Percentiles rank a stretch among this genome's conserved stretches.
These are phyloP conservation scores for Chalciporus chontae DNA, from an alignment of 768 basidiomycete genomes.

Conservation along the genomic window DNA sequence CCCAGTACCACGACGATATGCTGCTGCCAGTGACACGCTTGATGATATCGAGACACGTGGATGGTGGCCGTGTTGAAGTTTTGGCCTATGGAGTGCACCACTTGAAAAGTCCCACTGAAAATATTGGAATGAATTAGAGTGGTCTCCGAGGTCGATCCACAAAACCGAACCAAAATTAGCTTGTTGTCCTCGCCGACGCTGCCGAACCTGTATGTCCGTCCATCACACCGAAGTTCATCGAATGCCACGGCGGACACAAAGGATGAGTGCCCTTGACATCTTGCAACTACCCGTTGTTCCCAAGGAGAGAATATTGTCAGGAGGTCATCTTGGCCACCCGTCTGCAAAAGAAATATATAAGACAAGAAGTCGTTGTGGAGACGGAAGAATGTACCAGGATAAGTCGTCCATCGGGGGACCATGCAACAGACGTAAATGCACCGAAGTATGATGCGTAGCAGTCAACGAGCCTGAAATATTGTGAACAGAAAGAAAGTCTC, in stretches of 20 bases:
- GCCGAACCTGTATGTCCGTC: slow-evolving; percentile 89
- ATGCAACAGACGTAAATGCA: slow-evolving; percentile 81
- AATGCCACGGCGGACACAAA: slow-evolving; percentile 90
- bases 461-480: slow-evolving; percentile 69
- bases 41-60: slow-evolving; percentile 79
- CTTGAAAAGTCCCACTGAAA: slow-evolving; percentile 94
- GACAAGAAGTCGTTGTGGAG: not conserved
- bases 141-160: not conserved
- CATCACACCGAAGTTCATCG: slow-evolving; percentile 85
- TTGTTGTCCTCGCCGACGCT: slow-evolving; percentile 98
- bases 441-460: slow-evolving; percentile 96
- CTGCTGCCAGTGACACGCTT: slow-evolving; percentile 66
- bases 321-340: slow-evolving; percentile 96
- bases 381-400: slow-evolving; percentile 54
- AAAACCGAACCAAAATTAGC: slow-evolving; percentile 67
- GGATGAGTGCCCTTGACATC: slow-evolving; percentile 96
- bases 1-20: slow-evolving; percentile 55
- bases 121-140: not conserved
- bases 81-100: slow-evolving; percentile 85
- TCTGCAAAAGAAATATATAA: slow-evolving; percentile 41
- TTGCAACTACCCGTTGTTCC: slow-evolving; percentile 91
- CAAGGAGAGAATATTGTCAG: slow-evolving; percentile 92
- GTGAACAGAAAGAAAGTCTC: slow-evolving; percentile 2
- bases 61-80: slow-evolving; percentile 66
- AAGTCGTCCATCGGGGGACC: slow-evolving; percentile 95